Conservation (phyloP, 306 rosid species). For the Gynostemma pentaphyllum region DNA sequence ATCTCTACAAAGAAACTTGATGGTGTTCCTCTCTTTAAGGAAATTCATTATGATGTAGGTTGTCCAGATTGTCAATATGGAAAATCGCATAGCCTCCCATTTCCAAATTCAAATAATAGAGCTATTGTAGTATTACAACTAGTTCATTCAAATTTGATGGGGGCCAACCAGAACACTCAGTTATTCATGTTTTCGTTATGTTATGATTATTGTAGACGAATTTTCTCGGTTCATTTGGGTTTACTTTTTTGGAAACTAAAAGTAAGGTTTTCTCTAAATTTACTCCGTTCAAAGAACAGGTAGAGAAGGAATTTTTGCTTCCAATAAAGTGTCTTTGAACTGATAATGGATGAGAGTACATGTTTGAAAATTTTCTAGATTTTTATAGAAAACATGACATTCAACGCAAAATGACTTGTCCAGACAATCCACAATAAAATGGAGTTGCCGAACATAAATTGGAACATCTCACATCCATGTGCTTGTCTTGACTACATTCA, state of each 20-base stretch:
- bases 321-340: too few species aligned
- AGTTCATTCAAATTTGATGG: too few species aligned
- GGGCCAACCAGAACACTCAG: constrained; percentile 7
- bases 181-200: not conserved
- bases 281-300: not conserved
- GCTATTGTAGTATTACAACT: too few species aligned
- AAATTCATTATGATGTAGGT: too few species aligned
- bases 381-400: not conserved
- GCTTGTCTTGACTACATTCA: too few species aligned
- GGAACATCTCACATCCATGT: not conserved
- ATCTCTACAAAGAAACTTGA: not conserved
- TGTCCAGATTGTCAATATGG: too few species aligned
- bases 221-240: not conserved
- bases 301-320: too few species aligned
- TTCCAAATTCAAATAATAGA: not conserved
- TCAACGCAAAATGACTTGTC: not conserved
- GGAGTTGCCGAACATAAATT: not conserved
- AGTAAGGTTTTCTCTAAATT: constrained; percentile 11
- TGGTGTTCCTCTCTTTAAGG: not conserved
- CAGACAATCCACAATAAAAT: constrained; percentile 5
- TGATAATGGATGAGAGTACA: not conserved
- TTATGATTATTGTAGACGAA: not conserved
- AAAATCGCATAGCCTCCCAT: not conserved
- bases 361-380: not conserved
- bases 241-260: not conserved